phyloP scores from a whole-genome alignment of 1,139 yeast genomes.

The Zygosaccharomyces sapae region DNA sequence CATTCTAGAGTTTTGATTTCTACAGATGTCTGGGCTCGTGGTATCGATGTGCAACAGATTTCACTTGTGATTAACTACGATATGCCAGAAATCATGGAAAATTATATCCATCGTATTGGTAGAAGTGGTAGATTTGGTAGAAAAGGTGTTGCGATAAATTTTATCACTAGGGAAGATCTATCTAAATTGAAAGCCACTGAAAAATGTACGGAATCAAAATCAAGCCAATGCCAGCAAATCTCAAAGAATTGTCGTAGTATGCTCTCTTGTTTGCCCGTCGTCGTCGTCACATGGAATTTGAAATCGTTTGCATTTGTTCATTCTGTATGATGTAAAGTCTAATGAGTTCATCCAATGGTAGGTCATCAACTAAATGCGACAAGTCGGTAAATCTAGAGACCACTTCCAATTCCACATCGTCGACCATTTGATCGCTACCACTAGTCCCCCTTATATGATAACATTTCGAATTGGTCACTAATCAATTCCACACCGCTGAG shows the following conservation, averaged over 20 bases:
- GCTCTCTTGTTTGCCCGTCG: too few species aligned
- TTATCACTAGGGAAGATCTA: constrained; percentile 68
- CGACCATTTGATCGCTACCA: constrained; percentile 8
- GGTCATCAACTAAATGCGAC: constrained; percentile 12
- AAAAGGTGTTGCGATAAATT: constrained; percentile 93
- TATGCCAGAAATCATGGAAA: constrained; percentile 78
- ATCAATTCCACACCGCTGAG: constrained; percentile 30
- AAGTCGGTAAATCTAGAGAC: constrained; percentile 31
- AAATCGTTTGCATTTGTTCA: constrained; percentile 35
- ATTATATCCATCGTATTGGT: constrained; percentile 91
- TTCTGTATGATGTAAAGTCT: constrained; percentile 38
- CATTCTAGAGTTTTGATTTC: constrained; percentile 81
- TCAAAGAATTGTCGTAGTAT: constrained; percentile 44
- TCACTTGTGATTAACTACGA: constrained; percentile 91
- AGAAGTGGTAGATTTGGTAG: constrained; percentile 95
- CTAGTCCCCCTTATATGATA: constrained; percentile 19
- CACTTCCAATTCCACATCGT: constrained; percentile 28
- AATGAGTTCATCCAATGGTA: constrained; percentile 34
- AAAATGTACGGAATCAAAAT: constrained; percentile 71
- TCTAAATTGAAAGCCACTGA: constrained; percentile 65
- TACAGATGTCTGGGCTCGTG: constrained; percentile 97
- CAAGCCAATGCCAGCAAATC: constrained; percentile 81
- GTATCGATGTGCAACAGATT: constrained; percentile 97
- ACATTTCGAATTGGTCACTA: constrained; percentile 33
- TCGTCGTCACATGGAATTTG: constrained; percentile 18